Conservation (phyloP, 2,329 filamentous ascomycete genomes). For the Huntiella savannae region DNA sequence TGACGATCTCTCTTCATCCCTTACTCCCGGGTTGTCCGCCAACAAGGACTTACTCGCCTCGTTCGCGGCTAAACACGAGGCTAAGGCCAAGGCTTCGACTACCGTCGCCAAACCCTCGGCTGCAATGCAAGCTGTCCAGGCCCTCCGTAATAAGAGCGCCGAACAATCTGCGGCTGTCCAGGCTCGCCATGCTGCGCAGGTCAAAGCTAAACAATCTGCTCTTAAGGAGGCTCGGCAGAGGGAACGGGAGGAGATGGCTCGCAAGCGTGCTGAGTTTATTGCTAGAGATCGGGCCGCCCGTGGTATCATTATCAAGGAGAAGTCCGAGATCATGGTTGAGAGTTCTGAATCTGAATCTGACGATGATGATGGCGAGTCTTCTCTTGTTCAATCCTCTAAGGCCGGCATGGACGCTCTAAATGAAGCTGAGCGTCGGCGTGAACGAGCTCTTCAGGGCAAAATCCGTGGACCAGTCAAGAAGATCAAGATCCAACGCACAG, state of each 20-base stretch:
- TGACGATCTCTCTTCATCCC: slow-evolving; percentile 27
- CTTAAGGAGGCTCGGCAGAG: slow-evolving; percentile 55
- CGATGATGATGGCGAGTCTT: slow-evolving; percentile 28
- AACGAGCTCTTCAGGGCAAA: slow-evolving; percentile 31
- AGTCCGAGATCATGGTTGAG: slow-evolving; percentile 67
- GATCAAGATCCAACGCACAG: slow-evolving; percentile 56
- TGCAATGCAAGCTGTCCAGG: slow-evolving; percentile 10
- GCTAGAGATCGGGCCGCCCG: slow-evolving; percentile 38
- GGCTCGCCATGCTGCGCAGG: slow-evolving; percentile 14
- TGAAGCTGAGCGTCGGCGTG: slow-evolving; percentile 27
- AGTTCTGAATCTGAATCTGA: slow-evolving; percentile 51
- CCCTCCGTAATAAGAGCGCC: slow-evolving; percentile 8
- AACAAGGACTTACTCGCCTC: slow-evolving; percentile 25
- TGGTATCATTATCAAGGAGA: slow-evolving; percentile 20
- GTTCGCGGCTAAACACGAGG: slow-evolving; percentile 22
- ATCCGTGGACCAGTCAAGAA: slow-evolving; percentile 65
- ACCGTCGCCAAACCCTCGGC: not conserved
- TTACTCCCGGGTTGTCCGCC: slow-evolving; percentile 29
- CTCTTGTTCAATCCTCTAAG: slow-evolving; percentile 28
- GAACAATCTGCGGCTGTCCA: slow-evolving; percentile 9
- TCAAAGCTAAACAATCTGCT: slow-evolving; percentile 16
- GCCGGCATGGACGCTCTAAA: slow-evolving; percentile 29
- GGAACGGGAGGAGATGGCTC: slow-evolving; percentile 56
- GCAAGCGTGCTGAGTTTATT: slow-evolving; percentile 51
- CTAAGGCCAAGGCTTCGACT: slow-evolving; percentile 15